Evolutionary conservation across 805 yeast genomes (phyloP).

Genomic region (Schwanniomyces vanrijiae): DNA sequence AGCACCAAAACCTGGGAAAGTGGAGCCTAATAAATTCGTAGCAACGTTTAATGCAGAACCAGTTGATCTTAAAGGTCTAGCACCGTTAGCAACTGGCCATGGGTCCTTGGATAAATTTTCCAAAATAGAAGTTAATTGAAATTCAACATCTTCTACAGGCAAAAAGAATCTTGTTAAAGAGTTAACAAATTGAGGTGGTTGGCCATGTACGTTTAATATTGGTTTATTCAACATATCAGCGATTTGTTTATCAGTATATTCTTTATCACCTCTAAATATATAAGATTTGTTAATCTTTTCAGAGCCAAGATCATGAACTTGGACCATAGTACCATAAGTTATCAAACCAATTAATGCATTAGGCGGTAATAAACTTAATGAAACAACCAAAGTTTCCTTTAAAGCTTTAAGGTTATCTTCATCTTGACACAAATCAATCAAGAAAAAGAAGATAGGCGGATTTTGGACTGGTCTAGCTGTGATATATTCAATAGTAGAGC

Average conservation of each 20-base stretch:
- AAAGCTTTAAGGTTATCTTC: conserved; percentile 81
- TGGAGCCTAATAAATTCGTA: conserved; percentile 72
- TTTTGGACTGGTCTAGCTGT: conserved; percentile 75
- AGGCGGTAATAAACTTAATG: conserved; percentile 81
- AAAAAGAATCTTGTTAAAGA: conserved; percentile 61
- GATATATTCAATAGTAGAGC: conserved; percentile 83
- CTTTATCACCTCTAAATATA: conserved; percentile 88
- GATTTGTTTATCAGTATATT: conserved; percentile 70
- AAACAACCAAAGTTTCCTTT: conserved; percentile 74
- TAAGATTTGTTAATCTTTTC: conserved; percentile 69
- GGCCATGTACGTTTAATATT: conserved; percentile 22
- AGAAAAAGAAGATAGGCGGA: conserved; percentile 86
- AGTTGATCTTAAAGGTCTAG: conserved; percentile 86
- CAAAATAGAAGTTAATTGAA: conserved; percentile 73
- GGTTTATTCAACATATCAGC: conserved; percentile 49
- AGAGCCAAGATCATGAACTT: conserved; percentile 76
- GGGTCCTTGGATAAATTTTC: conserved; percentile 78
- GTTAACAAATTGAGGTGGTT: conserved; percentile 27
- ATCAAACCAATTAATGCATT: conserved; percentile 85
- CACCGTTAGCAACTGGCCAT: conserved; percentile 85
- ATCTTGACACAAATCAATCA: conserved; percentile 87
- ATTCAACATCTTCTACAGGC: conserved; percentile 78
- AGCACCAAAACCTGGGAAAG: conserved; percentile 83
- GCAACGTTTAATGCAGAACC: conserved; percentile 93
- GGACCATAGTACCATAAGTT: conserved; percentile 88